Percentiles rank a stretch among this genome's conserved stretches.
Conservation (phyloP, 2,329 filamentous ascomycete genomes). For the Pseudogymnoascus sp. region DNA sequence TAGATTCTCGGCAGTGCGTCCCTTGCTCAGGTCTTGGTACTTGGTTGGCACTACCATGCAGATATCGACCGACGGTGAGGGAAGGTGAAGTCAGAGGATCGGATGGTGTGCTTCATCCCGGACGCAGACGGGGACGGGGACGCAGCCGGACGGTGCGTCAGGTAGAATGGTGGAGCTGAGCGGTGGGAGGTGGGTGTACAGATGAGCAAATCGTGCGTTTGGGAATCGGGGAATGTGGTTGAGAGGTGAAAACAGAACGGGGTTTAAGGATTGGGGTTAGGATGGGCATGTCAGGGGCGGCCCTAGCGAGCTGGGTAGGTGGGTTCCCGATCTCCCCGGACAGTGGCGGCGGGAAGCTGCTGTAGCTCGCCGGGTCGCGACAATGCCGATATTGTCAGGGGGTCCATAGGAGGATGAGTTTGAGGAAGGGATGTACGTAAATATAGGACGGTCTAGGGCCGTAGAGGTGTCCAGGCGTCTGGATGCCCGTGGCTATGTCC, state of each 20-base stretch:
- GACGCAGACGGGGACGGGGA: neutral
- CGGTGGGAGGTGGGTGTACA: neutral
- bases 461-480: neutral
- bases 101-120: neutral
- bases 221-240: neutral
- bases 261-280: neutral
- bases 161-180: neutral
- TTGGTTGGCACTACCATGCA: neutral
- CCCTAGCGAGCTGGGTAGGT: neutral
- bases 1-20: neutral
- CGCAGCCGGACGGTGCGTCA: neutral
- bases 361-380: neutral
- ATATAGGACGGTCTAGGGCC: neutral
- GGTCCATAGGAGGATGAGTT: neutral
- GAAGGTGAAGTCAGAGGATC: neutral
- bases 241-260: neutral
- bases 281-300: conserved; percentile 1
- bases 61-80: neutral
- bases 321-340: neutral
- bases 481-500: neutral
- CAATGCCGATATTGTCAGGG: neutral
- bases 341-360: neutral
- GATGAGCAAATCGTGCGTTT: neutral
- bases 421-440: neutral
- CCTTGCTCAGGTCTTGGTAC: neutral